Evolutionary conservation across 2,329 filamentous ascomycete genomes (phyloP), one percentile per base, ranked within the genome.

Genomic region (Colletotrichum falcatum): DNA sequence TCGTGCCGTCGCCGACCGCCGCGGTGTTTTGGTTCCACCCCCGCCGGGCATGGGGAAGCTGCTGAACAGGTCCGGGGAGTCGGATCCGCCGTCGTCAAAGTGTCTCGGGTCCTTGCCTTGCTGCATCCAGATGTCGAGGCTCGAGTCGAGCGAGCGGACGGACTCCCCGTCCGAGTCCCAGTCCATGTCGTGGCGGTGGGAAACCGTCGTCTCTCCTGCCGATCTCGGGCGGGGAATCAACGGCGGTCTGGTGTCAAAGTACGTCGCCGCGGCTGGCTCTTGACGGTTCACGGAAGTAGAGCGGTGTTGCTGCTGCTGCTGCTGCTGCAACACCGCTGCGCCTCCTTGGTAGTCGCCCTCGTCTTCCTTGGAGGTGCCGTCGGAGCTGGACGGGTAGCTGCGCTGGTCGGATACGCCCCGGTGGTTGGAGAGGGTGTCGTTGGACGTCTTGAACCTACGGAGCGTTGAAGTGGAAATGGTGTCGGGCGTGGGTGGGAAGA

Each of bases 391-490:
- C 0, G 78, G 74, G 37, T 80, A 79, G 51, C 78, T 80, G 14
- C 75, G 78, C 54, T 81, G 79, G 18, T 76, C 74, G 2, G 73
- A 74, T 4, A 73, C 53, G 1, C 72, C 75, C 2, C 76, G 77
- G 4, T 80, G 78, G 9, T 77, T 80, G 0, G 79, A 77, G 1
- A 87, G 75, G 0, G 83, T 84, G 53, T 89, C 87, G 63, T 84
- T 82, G 0, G 87, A 88, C 58, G 81, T 83, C 71, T 87, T 82
- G 69, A 83, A 85, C 18, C 83, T 81, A 7, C 83, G 81, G 42
- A 90, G 79, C 0, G 86, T 88, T 1, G 86, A 85, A 2, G 86
- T 88, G 1, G 88, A 88, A 26, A 89, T 86, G 0, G 88, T 90
- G 73, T 90, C 88, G 0, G 88, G 88, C 0, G 88, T 90, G 0